Evolutionary conservation across 2,329 filamentous ascomycete species (phyloP).

Genomic region (Cadophora sp.): DNA sequence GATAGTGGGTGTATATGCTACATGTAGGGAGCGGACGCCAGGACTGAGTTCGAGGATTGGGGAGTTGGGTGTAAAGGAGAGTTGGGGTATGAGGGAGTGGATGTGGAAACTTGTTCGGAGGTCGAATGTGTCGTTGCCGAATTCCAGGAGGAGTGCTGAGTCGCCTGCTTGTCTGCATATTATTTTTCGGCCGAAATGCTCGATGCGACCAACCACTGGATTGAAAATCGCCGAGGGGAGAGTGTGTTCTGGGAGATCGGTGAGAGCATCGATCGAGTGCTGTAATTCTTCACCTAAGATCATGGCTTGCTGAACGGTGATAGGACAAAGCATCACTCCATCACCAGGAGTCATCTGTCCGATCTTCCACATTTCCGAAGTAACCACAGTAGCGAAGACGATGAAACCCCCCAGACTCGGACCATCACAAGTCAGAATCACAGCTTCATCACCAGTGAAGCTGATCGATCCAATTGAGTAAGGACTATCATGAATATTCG

Average conservation of each 20-base stretch:
- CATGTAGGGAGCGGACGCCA: conserved; percentile 17
- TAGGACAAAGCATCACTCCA: conserved; percentile 13
- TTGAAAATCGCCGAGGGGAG: background rate
- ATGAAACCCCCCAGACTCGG: conserved; percentile 18
- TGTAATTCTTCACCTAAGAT: background rate
- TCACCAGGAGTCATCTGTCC: conserved; percentile 21
- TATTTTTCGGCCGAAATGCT: background rate
- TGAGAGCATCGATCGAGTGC: background rate
- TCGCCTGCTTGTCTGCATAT: conserved; percentile 20
- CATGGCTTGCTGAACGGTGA: conserved; percentile 9
- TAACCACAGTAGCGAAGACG: conserved; percentile 15
- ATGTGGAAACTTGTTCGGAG: conserved; percentile 20
- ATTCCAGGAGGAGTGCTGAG: conserved; percentile 16
- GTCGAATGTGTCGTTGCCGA: conserved; percentile 13
- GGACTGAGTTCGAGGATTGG: conserved; percentile 12
- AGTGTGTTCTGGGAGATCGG: background rate
- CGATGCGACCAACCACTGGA: conserved; percentile 12
- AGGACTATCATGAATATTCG: conserved; percentile 19
- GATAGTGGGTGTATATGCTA: background rate
- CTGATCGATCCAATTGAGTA: conserved; percentile 19
- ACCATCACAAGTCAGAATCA: conserved; percentile 18
- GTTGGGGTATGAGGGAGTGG: conserved; percentile 4
- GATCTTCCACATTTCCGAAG: conserved; percentile 19
- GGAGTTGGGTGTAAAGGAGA: background rate
- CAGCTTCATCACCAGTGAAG: conserved; percentile 20